Conservation (phyloP, 2,329 filamentous ascomycete genomes). For the Coniosporium tulheliwenetii region DNA sequence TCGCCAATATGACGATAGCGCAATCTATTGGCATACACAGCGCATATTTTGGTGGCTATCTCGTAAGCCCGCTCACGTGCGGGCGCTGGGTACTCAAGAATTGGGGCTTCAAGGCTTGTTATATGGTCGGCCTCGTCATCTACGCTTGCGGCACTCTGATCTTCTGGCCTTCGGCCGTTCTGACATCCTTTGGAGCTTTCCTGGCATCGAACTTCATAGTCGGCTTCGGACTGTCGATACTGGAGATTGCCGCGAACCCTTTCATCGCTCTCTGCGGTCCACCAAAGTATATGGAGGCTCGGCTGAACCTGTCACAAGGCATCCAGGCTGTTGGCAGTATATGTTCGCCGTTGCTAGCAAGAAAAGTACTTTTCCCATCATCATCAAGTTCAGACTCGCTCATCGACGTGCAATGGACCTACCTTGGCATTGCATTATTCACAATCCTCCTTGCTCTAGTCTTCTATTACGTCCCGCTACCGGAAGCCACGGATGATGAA, state of each 20-base stretch:
- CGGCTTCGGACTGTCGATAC: conserved; percentile 41
- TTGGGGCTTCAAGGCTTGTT: conserved; percentile 48
- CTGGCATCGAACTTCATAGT: conserved; percentile 48
- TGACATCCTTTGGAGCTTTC: conserved; percentile 45
- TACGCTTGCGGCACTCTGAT: conserved; percentile 46
- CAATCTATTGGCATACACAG: conserved; percentile 53
- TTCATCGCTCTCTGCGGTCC: conserved; percentile 49
- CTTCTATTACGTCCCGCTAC: conserved; percentile 46
- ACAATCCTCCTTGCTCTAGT: conserved; percentile 41
- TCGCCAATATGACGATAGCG: conserved; percentile 44
- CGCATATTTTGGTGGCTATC: conserved; percentile 57
- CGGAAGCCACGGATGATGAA: conserved; percentile 45
- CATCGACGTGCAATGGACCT: conserved; percentile 49
- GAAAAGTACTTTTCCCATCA: conserved; percentile 39
- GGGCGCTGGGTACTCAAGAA: conserved; percentile 41
- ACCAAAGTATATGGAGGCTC: conserved; percentile 41
- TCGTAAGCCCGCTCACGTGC: conserved; percentile 53
- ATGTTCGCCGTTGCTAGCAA: conserved; percentile 42
- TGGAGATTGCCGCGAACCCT: conserved; percentile 46
- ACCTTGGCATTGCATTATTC: conserved; percentile 46
- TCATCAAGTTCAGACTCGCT: conserved; percentile 29
- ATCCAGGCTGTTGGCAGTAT: conserved; percentile 46
- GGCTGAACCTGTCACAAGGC: conserved; percentile 44
- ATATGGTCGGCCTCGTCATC: conserved; percentile 43
- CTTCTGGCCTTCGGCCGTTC: conserved; percentile 49